Percentiles rank a stretch among this genome's conserved stretches.
Evolutionary conservation across 257 asterid genomes (phyloP).

Genomic region (Ehretia macrophylla): DNA sequence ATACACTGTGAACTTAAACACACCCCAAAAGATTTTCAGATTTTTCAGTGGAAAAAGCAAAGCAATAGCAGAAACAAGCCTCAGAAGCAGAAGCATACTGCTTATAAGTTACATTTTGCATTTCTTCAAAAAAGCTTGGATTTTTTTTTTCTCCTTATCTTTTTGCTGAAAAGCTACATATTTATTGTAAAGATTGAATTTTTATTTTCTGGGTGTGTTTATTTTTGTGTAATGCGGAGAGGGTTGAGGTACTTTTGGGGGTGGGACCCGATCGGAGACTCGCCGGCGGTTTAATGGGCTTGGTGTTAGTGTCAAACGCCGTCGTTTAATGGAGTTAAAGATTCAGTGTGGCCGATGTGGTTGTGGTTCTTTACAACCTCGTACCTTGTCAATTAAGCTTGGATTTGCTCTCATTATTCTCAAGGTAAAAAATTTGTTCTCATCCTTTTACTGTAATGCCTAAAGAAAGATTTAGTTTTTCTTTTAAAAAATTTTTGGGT

Average conservation of each 20-base stretch:
- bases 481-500: too few relatives aligned
- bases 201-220: not conserved
- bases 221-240: conserved; percentile 42
- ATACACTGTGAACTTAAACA: not conserved
- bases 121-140: conserved; percentile 5
- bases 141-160: conserved; percentile 2
- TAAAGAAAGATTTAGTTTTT: too few relatives aligned
- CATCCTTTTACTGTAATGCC: not conserved
- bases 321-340: conserved; percentile 76
- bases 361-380: conserved; percentile 31
- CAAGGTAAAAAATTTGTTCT: conserved; percentile 29
- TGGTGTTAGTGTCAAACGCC: conserved; percentile 36
- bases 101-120: not conserved
- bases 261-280: conserved; percentile 50
- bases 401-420: conserved; percentile 29
- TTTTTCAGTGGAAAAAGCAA: not conserved
- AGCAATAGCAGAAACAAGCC: not conserved
- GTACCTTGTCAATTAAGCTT: conserved; percentile 37
- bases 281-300: conserved; percentile 65
- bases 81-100: not conserved
- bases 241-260: conserved; percentile 30
- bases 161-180: not conserved
- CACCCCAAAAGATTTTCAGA: not conserved
- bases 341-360: conserved; percentile 66
- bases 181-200: conserved; percentile 5